These are phyloP conservation scores for Penicillium pancosmium DNA, from an alignment of 495 filamentous ascomycete genomes.

Conservation along the genomic window DNA sequence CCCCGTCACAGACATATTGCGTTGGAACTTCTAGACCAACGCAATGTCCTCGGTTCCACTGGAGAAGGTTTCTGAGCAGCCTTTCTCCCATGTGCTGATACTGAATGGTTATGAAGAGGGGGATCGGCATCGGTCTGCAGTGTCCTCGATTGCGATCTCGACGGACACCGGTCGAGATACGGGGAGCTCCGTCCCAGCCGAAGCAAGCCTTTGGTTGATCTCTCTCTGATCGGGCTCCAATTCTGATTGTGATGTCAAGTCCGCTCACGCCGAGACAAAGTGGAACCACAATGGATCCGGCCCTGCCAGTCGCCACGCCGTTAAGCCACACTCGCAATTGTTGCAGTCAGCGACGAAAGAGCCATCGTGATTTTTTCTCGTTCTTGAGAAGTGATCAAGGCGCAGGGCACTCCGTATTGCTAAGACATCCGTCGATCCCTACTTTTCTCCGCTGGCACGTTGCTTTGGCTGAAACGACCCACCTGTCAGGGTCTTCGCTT, in stretches of 20 bases:
- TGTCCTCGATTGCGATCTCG: constrained; percentile 3
- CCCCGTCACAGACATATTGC: constrained; percentile 16
- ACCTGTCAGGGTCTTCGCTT: constrained; percentile 17
- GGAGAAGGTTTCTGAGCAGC: neutral
- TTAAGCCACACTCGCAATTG: constrained; percentile 9
- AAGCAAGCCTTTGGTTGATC: neutral
- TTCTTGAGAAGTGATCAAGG: neutral
- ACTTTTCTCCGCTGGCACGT: constrained; percentile 9
- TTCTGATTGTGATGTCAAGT: constrained; percentile 13
- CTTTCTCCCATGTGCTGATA: neutral
- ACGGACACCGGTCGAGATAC: constrained; percentile 5
- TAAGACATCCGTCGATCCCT: constrained; percentile 19
- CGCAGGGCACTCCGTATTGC: neutral
- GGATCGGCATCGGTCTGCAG: neutral
- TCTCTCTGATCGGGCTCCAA: neutral
- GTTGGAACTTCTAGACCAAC: constrained; percentile 6
- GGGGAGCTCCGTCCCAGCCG: constrained; percentile 5
- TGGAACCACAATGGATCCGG: constrained; percentile 8
- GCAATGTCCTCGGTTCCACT: constrained; percentile 1
- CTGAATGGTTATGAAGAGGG: neutral
- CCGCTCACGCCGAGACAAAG: constrained; percentile 15
- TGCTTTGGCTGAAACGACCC: constrained; percentile 20
- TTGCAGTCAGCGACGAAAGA: neutral
- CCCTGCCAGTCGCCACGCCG: neutral
- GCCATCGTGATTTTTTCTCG: neutral